phyloP scores from a whole-genome alignment of 1,284 basidiomycete genomes.

The Somion occarium region DNA sequence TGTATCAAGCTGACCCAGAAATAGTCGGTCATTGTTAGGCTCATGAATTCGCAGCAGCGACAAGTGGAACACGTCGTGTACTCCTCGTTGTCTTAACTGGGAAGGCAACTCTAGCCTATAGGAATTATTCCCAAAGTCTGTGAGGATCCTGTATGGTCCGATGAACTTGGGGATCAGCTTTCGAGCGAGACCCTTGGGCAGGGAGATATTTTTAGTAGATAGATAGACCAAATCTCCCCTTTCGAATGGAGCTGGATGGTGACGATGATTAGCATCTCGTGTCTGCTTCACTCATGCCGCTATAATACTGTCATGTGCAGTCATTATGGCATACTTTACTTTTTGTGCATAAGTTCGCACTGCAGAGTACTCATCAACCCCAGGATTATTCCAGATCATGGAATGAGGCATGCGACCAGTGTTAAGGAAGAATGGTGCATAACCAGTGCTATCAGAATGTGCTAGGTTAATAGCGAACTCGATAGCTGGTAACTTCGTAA shows the following conservation, averaged over 20 bases:
- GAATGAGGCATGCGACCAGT: too few species aligned
- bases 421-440: too few species aligned
- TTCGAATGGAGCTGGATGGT: conserved; percentile 10
- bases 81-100: conserved; percentile 11
- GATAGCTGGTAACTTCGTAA: conserved; percentile 28
- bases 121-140: conserved; percentile 16
- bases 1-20: not conserved
- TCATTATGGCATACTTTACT: conserved; percentile 10
- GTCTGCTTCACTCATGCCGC: conserved; percentile 25
- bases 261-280: conserved; percentile 16
- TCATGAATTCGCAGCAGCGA: conserved; percentile 9
- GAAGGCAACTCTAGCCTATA: not conserved
- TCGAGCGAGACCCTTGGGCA: conserved; percentile 23
- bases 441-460: conserved; percentile 27
- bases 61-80: conserved; percentile 26
- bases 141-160: conserved; percentile 24
- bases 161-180: too few species aligned
- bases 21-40: conserved; percentile 2
- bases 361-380: conserved; percentile 17
- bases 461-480: too few species aligned
- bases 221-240: conserved; percentile 26
- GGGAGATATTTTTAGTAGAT: conserved; percentile 2
- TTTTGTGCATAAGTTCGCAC: conserved; percentile 10
- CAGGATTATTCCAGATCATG: too few species aligned
- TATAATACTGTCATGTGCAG: conserved; percentile 26